Evolutionary conservation across 176 grass and related monocot genomes (phyloP).

Genomic region (Puya raimondii): DNA sequence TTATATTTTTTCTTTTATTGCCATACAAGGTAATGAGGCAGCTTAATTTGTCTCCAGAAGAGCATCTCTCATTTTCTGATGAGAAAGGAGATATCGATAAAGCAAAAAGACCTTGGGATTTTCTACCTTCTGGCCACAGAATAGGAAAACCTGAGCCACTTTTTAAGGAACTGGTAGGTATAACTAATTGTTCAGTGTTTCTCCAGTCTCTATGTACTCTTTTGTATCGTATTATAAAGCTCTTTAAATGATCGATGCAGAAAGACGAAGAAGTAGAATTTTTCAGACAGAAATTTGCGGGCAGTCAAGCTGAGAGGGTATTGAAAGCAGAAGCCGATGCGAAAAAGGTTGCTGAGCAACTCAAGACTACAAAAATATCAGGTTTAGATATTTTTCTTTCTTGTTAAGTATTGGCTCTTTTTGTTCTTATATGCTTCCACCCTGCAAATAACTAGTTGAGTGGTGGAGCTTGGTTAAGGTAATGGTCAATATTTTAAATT

Average conservation of each 20-base stretch:
- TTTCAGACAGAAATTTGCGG: slow-evolving; percentile 65
- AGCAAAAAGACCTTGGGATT: slow-evolving; percentile 72
- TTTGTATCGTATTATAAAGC: background rate
- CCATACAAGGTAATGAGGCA: slow-evolving; percentile 52
- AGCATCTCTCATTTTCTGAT: slow-evolving; percentile 56
- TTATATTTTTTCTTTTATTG: slow-evolving; percentile 2
- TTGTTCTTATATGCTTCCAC: background rate
- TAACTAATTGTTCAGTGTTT: slow-evolving; percentile 9
- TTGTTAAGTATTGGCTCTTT: background rate
- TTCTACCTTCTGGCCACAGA: slow-evolving; percentile 64
- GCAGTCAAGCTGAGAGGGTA: slow-evolving; percentile 78
- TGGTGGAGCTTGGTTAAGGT: background rate
- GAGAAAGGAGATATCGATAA: slow-evolving; percentile 60
- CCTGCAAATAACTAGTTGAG: background rate
- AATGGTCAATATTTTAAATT: background rate
- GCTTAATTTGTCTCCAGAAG: slow-evolving; percentile 58
- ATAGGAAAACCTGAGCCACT: slow-evolving; percentile 77
- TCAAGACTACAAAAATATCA: slow-evolving; percentile 67
- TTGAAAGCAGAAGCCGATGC: slow-evolving; percentile 63
- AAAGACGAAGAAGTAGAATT: slow-evolving; percentile 64
- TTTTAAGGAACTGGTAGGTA: slow-evolving; percentile 75
- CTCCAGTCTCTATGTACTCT: slow-evolving; percentile 11
- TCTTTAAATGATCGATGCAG: slow-evolving; percentile 29
- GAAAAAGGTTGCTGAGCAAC: slow-evolving; percentile 54
- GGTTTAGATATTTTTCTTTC: slow-evolving; percentile 26